phyloP scores from a whole-genome alignment of 768 basidiomycete genomes.

The Pleurotus tuoliensis region DNA sequence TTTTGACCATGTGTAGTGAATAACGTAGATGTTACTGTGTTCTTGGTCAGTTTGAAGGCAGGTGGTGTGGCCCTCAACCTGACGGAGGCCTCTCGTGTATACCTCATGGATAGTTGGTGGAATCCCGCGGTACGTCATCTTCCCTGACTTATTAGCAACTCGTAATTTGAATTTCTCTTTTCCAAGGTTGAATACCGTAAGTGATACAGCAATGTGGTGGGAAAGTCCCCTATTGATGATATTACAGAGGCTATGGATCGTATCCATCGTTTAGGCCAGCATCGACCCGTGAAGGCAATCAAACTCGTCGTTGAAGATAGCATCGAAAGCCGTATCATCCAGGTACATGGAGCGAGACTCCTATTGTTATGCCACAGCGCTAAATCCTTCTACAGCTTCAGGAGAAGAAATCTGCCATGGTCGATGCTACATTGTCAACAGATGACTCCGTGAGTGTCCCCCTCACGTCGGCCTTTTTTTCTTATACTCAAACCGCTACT shows the following conservation, averaged over 20 bases:
- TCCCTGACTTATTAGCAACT: neutral
- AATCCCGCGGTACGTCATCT: slow-evolving; percentile 78
- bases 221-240: neutral
- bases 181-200: slow-evolving; percentile 74
- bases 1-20: slow-evolving; percentile 53
- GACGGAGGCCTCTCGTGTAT: slow-evolving; percentile 89
- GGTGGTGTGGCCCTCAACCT: slow-evolving; percentile 91
- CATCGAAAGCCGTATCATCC: slow-evolving; percentile 93
- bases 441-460: slow-evolving; percentile 63
- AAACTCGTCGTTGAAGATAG: slow-evolving; percentile 95
- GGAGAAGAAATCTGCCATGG: slow-evolving; percentile 96
- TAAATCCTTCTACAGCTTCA: slow-evolving; percentile 52
- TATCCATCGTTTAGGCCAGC: slow-evolving; percentile 94
- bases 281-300: slow-evolving; percentile 87
- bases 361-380: neutral
- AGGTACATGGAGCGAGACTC: slow-evolving; percentile 37
- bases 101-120: slow-evolving; percentile 99
- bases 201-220: slow-evolving; percentile 23
- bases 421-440: slow-evolving; percentile 79
- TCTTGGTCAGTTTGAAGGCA: slow-evolving; percentile 93
- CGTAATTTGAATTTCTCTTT: neutral
- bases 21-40: slow-evolving; percentile 93
- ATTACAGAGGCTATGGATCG: slow-evolving; percentile 90
- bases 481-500: slow-evolving; percentile 8
- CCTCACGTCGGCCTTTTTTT: neutral